These are phyloP conservation scores for Peronospora tabacina DNA, from an alignment of 352 stramenopile species.

Conservation along the genomic window DNA sequence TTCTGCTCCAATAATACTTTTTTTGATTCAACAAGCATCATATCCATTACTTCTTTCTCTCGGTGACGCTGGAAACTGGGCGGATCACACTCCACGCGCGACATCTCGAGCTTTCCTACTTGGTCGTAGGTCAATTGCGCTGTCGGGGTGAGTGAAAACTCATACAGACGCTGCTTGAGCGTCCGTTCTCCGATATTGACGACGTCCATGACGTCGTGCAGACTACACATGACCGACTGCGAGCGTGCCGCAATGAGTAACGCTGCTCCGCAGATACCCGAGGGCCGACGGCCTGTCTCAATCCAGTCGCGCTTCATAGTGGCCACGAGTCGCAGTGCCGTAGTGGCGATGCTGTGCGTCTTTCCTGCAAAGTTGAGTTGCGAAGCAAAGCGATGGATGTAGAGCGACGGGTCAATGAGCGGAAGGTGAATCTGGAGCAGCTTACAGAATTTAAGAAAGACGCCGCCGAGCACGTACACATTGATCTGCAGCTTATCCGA, in stretches of 20 bases:
- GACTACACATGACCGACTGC: constrained; percentile 88
- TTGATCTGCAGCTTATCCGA: constrained; percentile 96
- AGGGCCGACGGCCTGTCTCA: constrained; percentile 92
- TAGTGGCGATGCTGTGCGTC: constrained; percentile 91
- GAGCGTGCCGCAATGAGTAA: constrained; percentile 95
- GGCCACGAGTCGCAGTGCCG: constrained; percentile 91
- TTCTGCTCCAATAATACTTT: constrained; percentile 48
- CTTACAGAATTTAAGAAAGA: constrained; percentile 89
- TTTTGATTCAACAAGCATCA: constrained; percentile 80
- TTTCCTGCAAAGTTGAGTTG: constrained; percentile 96
- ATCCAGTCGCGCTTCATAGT: constrained; percentile 99
- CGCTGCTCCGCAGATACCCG: constrained; percentile 95
- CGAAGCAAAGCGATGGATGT: constrained; percentile 96
- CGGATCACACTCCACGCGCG: constrained; percentile 81
- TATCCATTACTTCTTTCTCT: constrained; percentile 87
- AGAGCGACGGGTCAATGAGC: constrained; percentile 97
- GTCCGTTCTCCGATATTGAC: constrained; percentile 96
- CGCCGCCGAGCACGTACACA: constrained; percentile 79
- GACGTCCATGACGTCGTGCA: constrained; percentile 86
- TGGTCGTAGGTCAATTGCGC: constrained; percentile 93
- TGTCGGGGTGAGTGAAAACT: constrained; percentile 95
- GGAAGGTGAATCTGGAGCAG: constrained; percentile 94
- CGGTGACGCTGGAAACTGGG: constrained; percentile 84
- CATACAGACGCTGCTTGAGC: constrained; percentile 91
- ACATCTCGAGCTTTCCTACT: constrained; percentile 88